phyloP scores from a whole-genome alignment of 768 basidiomycete genomes.

The Lactifluus rugatus region DNA sequence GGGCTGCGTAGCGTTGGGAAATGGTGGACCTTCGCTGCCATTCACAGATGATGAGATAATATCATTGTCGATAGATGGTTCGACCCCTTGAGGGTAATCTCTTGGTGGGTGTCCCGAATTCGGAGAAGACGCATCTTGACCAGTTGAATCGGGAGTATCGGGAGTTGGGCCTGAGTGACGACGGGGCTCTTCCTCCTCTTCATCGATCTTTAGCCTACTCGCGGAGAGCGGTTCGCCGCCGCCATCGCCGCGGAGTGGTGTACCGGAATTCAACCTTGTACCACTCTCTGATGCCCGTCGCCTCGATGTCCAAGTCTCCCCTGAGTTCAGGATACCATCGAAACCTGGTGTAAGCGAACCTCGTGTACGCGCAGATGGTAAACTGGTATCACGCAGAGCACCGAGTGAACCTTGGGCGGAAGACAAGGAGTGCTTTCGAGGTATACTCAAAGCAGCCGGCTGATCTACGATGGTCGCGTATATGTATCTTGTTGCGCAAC shows the following conservation, averaged over 20 bases:
- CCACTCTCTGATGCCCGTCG: conserved; percentile 52
- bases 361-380: conserved; percentile 59
- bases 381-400: conserved; percentile 49
- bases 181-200: conserved; percentile 41
- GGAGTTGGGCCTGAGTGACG: not conserved
- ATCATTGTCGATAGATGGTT: not conserved
- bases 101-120: not conserved
- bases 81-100: not conserved
- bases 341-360: conserved; percentile 50
- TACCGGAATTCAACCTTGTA: conserved; percentile 33
- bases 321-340: conserved; percentile 59
- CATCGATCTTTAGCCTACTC: conserved; percentile 43
- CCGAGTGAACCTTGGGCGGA: conserved; percentile 42
- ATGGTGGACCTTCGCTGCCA: not conserved
- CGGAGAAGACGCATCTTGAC: not conserved
- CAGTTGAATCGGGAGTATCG: not conserved
- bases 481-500: not conserved
- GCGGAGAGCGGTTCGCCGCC: conserved; percentile 33
- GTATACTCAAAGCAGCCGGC: conserved; percentile 40
- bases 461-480: conserved; percentile 39
- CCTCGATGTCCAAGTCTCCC: conserved; percentile 61
- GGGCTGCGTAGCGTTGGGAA: not conserved
- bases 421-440: conserved; percentile 64
- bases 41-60: not conserved
- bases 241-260: conserved; percentile 30